Evolutionary conservation across 2,329 filamentous ascomycete genomes (phyloP).

Genomic region (Colletotrichum tabaci): DNA sequence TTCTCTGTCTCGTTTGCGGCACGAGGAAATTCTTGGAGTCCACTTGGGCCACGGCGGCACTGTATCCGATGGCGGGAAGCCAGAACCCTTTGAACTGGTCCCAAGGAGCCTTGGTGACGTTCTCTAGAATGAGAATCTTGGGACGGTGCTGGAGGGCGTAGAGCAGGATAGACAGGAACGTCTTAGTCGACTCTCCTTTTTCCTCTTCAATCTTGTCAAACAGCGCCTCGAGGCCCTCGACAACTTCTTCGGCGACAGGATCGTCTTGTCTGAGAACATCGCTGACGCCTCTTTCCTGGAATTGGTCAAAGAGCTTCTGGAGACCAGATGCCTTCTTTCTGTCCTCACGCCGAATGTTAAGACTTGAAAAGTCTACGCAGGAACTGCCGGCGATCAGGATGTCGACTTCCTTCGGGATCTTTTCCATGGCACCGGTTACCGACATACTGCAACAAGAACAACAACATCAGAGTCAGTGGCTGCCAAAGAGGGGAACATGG

Average conservation of each 20-base stretch:
- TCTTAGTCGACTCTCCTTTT: conserved; percentile 75
- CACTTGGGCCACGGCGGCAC: conserved; percentile 62
- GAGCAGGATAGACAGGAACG: conserved; percentile 72
- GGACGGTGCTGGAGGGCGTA: conserved; percentile 72
- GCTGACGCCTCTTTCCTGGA: conserved; percentile 60
- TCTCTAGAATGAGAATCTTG: conserved; percentile 79
- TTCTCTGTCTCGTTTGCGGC: conserved; percentile 77
- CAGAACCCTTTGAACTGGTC: conserved; percentile 58
- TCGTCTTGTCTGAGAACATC: conserved; percentile 55
- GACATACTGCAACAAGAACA: conserved; percentile 65
- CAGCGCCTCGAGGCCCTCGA: conserved; percentile 51
- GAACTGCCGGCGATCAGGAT: conserved; percentile 81
- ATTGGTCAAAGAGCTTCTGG: conserved; percentile 65
- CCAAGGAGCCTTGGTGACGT: conserved; percentile 77
- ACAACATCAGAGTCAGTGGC: conserved; percentile 28
- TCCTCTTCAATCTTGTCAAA: conserved; percentile 70
- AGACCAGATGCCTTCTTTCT: conserved; percentile 64
- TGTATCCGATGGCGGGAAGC: conserved; percentile 68
- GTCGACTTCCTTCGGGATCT: conserved; percentile 72
- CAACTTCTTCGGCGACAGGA: background rate
- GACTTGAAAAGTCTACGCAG: conserved; percentile 80
- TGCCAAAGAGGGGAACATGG: conserved; percentile 20
- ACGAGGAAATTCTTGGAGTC: conserved; percentile 82
- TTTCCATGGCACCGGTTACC: conserved; percentile 72
- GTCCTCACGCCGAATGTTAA: conserved; percentile 68